Base-by-base conservation (phyloP, 1,284 basidiomycete species). In the Cutaneotrichosporon sp. region DNA sequence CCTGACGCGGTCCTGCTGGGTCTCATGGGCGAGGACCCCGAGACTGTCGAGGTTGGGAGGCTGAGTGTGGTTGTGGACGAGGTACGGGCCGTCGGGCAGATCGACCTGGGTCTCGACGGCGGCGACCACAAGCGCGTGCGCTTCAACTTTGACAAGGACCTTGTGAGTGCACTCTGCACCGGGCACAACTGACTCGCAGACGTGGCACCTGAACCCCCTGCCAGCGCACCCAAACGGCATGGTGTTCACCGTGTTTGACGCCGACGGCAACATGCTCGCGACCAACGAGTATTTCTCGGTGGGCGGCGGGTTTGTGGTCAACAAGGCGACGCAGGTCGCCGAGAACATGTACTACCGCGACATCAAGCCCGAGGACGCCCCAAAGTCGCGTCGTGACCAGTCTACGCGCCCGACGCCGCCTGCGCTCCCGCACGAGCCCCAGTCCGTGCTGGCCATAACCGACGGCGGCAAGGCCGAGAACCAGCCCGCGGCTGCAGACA, bases 291-390 rank as follows among this genome's bases (percentile, higher is more conserved):
- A 94, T 68, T 97, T 90, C 67, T 75, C 61, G 54, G 88, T 93
- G 45, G 90, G 90, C 3, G 90, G 90, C 46, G 90, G 90, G 3
- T 93, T 93, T 64, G 89, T 76, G 39, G 74, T 92, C 42, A 69
- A 69, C 58, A 57, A 65, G 26, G 63, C 64, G 46, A 72, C 73
- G 4, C 70, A 88, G 84, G 88, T 63, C 86, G 90, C 65, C 5
- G 93, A 97, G 76, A 97, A 97, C 71, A 72, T 97, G 60, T 97
- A 90, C 72, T 97, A 97, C 80, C 91, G 91, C 71, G 85, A 89
- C n/a, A 87, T 93, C n/a, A 83, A 91, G 68, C 88, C 91, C 69
- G 77, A 79, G 46, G 79, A 80, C 12, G 92, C 93, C 5, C 85
- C 87, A 50, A 83, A 82, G 18, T 85, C 86, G 22, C 82, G 93